These are phyloP conservation scores for Teratosphaeria nubilosa DNA, from an alignment of 2,329 filamentous ascomycete genomes.

Conservation along the genomic window DNA sequence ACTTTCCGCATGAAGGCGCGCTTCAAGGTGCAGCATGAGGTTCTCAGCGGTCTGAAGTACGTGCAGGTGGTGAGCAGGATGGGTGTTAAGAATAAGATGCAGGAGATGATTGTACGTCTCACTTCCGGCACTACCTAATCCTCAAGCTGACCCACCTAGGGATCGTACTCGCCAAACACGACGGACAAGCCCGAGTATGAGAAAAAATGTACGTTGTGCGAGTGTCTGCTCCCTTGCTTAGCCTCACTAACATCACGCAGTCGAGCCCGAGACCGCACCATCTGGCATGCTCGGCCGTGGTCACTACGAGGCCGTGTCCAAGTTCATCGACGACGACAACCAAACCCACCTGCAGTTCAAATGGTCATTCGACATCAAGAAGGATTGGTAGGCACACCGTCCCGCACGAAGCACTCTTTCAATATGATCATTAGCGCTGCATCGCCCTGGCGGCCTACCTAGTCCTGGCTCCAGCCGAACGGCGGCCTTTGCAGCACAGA, in stretches of 20 bases:
- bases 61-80: slow-evolving; percentile 88
- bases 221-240: not conserved
- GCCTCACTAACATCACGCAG: slow-evolving; percentile 34
- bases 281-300: slow-evolving; percentile 82
- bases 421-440: not conserved
- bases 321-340: slow-evolving; percentile 92
- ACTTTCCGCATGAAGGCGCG: slow-evolving; percentile 89
- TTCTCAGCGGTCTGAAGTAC: slow-evolving; percentile 90
- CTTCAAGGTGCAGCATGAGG: slow-evolving; percentile 95
- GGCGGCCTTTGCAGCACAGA: not conserved
- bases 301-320: slow-evolving; percentile 79
- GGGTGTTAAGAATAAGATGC: slow-evolving; percentile 80
- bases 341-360: slow-evolving; percentile 83
- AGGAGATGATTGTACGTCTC: slow-evolving; percentile 85
- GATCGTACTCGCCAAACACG: slow-evolving; percentile 88
- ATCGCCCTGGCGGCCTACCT: not conserved
- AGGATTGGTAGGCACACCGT: slow-evolving; percentile 65
- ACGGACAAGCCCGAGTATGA: slow-evolving; percentile 74
- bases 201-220: slow-evolving; percentile 69
- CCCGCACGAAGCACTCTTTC: not conserved
- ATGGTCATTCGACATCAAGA: slow-evolving; percentile 93
- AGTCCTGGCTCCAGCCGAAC: not conserved
- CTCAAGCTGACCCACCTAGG: slow-evolving; percentile 40
- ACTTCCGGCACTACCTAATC: no score
- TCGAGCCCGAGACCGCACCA: slow-evolving; percentile 85